Percentiles rank a stretch among this genome's conserved stretches.
These are phyloP conservation scores for Colletotrichum echinochloae DNA, from an alignment of 2,329 filamentous ascomycete genomes.

Conservation along the genomic window DNA sequence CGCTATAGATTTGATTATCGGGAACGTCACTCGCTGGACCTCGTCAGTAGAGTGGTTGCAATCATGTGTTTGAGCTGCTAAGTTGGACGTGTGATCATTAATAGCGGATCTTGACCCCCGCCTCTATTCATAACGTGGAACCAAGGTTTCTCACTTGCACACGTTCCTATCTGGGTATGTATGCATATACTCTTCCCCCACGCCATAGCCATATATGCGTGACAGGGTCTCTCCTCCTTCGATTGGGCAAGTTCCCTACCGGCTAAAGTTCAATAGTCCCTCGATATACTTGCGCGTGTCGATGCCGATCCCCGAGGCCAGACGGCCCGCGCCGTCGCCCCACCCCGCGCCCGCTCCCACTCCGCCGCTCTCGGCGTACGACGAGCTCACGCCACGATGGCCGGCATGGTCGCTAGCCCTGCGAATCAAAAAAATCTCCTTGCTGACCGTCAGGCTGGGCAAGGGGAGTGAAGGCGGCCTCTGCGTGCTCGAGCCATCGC, in stretches of 20 bases:
- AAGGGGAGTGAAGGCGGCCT: background rate
- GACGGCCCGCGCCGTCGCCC: constrained; percentile 67
- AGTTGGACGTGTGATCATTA: background rate
- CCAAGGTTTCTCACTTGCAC: background rate
- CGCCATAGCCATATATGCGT: background rate
- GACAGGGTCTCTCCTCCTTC: no score
- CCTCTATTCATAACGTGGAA: background rate
- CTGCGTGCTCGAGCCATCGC: constrained; percentile 15
- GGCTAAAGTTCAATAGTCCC: constrained; percentile 73
- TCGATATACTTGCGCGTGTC: constrained; percentile 83
- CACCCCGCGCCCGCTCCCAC: constrained; percentile 55
- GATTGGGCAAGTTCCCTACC: constrained; percentile 44
- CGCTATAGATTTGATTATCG: background rate
- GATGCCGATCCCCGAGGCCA: constrained; percentile 80
- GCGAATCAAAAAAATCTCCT: constrained; percentile 72
- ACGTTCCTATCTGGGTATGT: background rate
- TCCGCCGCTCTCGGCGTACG: constrained; percentile 52
- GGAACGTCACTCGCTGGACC: background rate
- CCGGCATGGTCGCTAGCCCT: constrained; percentile 68
- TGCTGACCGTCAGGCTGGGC: constrained; percentile 50
- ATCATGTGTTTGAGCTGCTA: background rate
- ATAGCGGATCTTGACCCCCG: background rate
- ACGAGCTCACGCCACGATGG: constrained; percentile 51
- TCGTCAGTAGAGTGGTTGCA: background rate
- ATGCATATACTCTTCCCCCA: background rate